These are phyloP conservation scores for Echium plantagineum DNA, from an alignment of 257 asterid genomes.

Conservation along the genomic window DNA sequence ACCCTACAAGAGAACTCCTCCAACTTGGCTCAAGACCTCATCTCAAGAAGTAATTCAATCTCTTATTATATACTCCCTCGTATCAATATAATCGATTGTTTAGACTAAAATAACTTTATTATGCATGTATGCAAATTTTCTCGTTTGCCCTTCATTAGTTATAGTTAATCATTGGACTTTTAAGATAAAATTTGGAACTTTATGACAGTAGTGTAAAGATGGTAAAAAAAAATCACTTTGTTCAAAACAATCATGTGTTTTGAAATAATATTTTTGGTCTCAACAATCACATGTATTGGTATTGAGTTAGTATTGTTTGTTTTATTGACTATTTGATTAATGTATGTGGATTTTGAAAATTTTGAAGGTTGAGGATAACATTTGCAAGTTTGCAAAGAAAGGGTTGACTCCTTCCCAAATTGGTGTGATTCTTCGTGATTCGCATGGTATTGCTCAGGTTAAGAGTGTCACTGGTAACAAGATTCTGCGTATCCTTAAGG, in stretches of 20 bases:
- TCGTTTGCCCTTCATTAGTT: too few relatives aligned
- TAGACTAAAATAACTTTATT: too few relatives aligned
- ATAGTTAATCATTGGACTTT: too few relatives aligned
- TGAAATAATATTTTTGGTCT: too few relatives aligned
- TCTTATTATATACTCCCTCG: neutral
- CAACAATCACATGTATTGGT: too few relatives aligned
- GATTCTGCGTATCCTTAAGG: constrained; percentile 83
- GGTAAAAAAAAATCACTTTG: too few relatives aligned
- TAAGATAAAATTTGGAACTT: too few relatives aligned
- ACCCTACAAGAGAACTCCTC: constrained; percentile 78
- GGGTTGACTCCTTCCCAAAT: constrained; percentile 78
- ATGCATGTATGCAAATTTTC: too few relatives aligned
- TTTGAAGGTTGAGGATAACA: constrained; percentile 53
- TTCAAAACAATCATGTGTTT: too few relatives aligned
- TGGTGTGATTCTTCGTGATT: constrained; percentile 81
- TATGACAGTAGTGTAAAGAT: too few relatives aligned
- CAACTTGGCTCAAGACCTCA: constrained; percentile 72
- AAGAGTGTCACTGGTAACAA: constrained; percentile 78
- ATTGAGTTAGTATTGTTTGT: neutral
- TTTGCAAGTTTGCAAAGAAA: constrained; percentile 69
- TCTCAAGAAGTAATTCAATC: constrained; percentile 37
- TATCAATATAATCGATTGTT: neutral
- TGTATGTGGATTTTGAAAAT: neutral
- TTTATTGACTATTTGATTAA: neutral
- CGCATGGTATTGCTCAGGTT: constrained; percentile 86